Conservation (phyloP, 352 stramenopile species). For the Pythium coloratum region DNA sequence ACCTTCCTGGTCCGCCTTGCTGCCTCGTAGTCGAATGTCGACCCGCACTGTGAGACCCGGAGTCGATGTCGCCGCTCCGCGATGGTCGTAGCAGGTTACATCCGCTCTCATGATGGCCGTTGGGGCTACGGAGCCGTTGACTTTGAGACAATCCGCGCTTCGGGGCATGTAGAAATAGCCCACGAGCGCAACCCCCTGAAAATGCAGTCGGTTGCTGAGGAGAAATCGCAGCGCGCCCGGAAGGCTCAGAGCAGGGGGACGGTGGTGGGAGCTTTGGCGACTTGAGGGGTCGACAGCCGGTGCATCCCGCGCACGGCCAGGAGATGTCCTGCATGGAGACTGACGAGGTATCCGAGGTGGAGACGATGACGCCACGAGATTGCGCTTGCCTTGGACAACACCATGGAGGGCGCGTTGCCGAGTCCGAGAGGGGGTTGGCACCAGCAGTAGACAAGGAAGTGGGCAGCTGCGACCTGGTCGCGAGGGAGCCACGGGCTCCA, state of each 20-base stretch:
- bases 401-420: conserved; percentile 24
- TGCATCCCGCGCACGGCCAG: conserved; percentile 25
- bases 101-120: too few species aligned
- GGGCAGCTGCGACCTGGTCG: background rate
- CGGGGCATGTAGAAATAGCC: conserved; percentile 27
- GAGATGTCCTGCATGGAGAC: conserved; percentile 18
- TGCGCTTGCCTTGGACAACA: conserved; percentile 30
- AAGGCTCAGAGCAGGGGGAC: conserved; percentile 19
- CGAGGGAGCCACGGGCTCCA: background rate
- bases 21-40: too few species aligned
- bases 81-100: too few species aligned
- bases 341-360: conserved; percentile 17
- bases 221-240: conserved; percentile 21
- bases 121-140: background rate
- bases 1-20: too few species aligned
- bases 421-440: background rate
- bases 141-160: conserved; percentile 19
- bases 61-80: too few species aligned
- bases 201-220: conserved; percentile 26
- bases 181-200: conserved; percentile 31
- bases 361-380: conserved; percentile 30
- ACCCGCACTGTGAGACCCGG: too few species aligned
- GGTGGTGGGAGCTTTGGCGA: conserved; percentile 22
- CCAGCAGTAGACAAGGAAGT: conserved; percentile 10
- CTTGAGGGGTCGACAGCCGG: conserved; percentile 1